phyloP scores from a whole-genome alignment of 2,329 filamentous ascomycete genomes.

The Exophiala spinifera region DNA sequence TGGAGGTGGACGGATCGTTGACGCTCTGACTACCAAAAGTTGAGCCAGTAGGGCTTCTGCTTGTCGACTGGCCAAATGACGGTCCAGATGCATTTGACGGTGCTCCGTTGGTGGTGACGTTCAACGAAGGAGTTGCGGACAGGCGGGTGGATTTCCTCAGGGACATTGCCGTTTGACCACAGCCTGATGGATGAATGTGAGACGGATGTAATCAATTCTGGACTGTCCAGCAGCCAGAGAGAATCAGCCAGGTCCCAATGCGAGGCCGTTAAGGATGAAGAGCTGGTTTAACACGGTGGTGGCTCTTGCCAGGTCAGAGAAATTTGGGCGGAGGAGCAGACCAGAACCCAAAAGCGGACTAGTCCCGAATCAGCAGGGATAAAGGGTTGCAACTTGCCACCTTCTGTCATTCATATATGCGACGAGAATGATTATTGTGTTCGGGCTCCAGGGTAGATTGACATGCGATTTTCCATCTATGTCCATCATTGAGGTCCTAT shows the following conservation, averaged over 20 bases:
- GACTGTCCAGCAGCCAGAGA: not conserved
- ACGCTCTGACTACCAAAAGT: constrained; percentile 3
- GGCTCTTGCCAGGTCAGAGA: not conserved
- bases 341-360: not conserved
- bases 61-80: constrained; percentile 1
- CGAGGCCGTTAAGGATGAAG: not conserved
- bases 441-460: too few species aligned
- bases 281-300: not conserved
- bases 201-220: not conserved
- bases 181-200: not conserved
- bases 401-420: not conserved
- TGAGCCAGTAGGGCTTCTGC: constrained; percentile 11
- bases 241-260: not conserved
- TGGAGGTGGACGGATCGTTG: constrained; percentile 8
- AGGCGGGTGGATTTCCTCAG: constrained; percentile 6
- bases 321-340: not conserved
- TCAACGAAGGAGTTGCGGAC: constrained; percentile 15
- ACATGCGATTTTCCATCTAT: too few species aligned
- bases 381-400: not conserved
- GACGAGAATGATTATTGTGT: too few species aligned
- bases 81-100: constrained; percentile 5
- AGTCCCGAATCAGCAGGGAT: not conserved
- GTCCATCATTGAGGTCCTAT: not conserved
- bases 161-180: constrained; percentile 16
- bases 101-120: not conserved